Evolutionary conservation across 2,329 filamentous ascomycete species (phyloP).

Genomic region (Penicillium sp.): DNA sequence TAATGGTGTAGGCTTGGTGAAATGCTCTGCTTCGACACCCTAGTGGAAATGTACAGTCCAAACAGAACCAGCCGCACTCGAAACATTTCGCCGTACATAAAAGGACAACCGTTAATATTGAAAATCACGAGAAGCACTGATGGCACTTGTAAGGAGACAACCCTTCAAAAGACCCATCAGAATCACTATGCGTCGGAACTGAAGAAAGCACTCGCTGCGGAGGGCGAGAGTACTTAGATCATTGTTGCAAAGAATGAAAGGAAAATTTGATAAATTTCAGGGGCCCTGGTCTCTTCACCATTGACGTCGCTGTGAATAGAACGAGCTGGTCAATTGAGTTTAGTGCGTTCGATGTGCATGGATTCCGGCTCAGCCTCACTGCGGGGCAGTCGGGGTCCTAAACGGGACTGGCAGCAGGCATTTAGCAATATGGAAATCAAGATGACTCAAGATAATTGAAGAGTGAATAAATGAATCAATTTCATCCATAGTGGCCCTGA

Average conservation of each 20-base stretch:
- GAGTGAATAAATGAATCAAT: neutral
- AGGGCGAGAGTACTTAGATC: neutral
- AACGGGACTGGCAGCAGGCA: conserved; percentile 3
- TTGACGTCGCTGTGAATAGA: neutral
- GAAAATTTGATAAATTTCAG: neutral
- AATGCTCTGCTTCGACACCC: neutral
- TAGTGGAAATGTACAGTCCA: neutral
- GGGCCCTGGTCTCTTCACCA: no score
- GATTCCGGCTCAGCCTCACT: conserved; percentile 4
- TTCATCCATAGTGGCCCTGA: neutral
- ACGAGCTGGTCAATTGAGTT: neutral
- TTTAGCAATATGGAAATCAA: neutral
- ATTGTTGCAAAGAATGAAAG: neutral
- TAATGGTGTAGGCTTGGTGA: neutral
- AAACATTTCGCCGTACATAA: neutral
- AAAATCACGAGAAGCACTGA: neutral
- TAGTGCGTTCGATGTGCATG: neutral
- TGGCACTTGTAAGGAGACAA: neutral
- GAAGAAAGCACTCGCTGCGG: neutral
- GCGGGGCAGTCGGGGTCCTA: conserved; percentile 14
- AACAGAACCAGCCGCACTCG: neutral
- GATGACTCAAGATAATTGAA: neutral
- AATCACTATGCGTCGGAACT: neutral
- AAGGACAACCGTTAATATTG: neutral
- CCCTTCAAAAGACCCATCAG: neutral